A percentile compares a stretch with the other conserved stretches of the same genome.
phyloP scores from a whole-genome alignment of 371 early-diverging fungal genomes.

The Apophysomyces sp. region DNA sequence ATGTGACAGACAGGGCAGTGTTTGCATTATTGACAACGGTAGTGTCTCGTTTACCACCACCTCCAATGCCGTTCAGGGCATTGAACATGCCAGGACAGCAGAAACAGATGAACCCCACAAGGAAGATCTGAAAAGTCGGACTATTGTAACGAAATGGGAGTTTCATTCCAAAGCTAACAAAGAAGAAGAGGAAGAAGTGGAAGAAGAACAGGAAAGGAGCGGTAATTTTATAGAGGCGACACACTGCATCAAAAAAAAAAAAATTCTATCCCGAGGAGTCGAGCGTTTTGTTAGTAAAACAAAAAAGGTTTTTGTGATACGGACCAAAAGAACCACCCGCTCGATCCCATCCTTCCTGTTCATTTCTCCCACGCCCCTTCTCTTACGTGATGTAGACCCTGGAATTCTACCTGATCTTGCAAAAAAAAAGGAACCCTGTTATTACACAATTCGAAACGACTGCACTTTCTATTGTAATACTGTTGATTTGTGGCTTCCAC shows the following conservation, averaged over 20 bases:
- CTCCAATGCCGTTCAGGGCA: constrained; percentile 61
- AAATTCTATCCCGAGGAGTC: no score
- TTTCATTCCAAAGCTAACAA: constrained; percentile 12
- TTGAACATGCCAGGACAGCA: constrained; percentile 88
- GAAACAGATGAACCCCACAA: constrained; percentile 76
- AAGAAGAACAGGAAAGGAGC: background rate
- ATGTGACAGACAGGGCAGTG: constrained; percentile 65
- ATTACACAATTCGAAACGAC: constrained; percentile 15
- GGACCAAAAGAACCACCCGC: background rate
- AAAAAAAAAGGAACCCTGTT: background rate
- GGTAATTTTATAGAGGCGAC: background rate
- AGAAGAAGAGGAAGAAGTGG: constrained; percentile 1
- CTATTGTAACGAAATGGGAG: constrained; percentile 46
- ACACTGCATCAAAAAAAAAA: background rate
- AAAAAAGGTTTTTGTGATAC: background rate
- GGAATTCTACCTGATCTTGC: background rate
- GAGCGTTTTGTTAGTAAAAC: background rate
- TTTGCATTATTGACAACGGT: constrained; percentile 64
- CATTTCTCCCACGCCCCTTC: background rate
- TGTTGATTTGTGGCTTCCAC: no score
- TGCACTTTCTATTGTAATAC: constrained; percentile 1
- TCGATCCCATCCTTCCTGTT: background rate
- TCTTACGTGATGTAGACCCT: background rate
- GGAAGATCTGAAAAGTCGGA: constrained; percentile 62
- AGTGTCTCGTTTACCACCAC: constrained; percentile 54